Conservation (phyloP, 495 filamentous ascomycete species). For the Penicillium simplicissimum region DNA sequence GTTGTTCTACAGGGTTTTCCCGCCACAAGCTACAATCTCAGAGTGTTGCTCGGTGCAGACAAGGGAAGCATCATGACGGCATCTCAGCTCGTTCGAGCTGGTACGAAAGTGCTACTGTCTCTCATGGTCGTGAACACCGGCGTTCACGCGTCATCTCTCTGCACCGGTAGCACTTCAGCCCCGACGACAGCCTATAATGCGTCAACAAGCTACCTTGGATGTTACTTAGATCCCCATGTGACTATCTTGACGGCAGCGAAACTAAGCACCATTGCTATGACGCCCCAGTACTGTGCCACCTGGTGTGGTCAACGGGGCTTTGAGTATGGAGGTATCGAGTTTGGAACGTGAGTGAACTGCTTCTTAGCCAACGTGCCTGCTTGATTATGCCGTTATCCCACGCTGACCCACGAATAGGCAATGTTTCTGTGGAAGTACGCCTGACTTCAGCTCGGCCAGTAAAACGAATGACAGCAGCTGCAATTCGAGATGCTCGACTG, state of each 20-base stretch:
- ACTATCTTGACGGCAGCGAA: slow-evolving; percentile 13
- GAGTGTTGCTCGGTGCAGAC: background rate
- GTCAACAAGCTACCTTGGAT: slow-evolving; percentile 5
- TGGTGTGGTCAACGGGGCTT: slow-evolving; percentile 14
- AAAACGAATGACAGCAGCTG: background rate
- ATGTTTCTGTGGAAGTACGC: background rate
- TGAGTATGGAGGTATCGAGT: slow-evolving; percentile 14
- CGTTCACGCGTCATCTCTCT: background rate
- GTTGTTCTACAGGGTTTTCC: background rate
- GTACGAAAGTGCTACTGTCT: background rate
- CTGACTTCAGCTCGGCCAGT: background rate
- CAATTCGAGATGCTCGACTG: background rate
- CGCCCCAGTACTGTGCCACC: slow-evolving; percentile 15
- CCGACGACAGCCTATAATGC: background rate
- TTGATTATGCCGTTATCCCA: background rate
- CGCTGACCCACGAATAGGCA: background rate
- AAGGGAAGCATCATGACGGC: background rate
- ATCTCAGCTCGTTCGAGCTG: background rate
- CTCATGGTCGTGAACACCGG: background rate
- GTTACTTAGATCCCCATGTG: slow-evolving; percentile 15
- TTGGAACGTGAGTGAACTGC: slow-evolving; percentile 9
- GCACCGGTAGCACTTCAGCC: background rate
- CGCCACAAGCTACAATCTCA: background rate
- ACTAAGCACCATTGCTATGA: slow-evolving; percentile 15
- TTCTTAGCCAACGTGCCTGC: background rate